Base-by-base conservation (phyloP, 495 filamentous ascomycete genomes). In the Podospora anserina region DNA sequence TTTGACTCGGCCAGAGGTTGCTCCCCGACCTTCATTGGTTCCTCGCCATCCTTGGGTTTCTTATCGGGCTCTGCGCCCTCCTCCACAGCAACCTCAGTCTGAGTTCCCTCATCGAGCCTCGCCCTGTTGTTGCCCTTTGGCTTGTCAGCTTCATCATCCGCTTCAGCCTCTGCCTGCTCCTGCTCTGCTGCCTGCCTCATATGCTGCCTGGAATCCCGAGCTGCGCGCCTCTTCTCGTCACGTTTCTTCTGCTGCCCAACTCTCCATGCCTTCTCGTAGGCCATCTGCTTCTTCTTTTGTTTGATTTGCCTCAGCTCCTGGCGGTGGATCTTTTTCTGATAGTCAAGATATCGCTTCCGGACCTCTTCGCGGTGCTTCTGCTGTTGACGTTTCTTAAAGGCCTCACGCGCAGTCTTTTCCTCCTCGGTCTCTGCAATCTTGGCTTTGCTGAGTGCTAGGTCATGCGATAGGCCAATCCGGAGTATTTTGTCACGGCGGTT, bases 401-500 rank as follows among this genome's bases (percentile, higher is more conserved):
- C 78, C 69, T 82, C 77, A 13, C 78, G 77, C 1, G 80, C 83
- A 68, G 77, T 71, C 76, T 88, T 89, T 72, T 92, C 89, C 65
- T 85, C 81, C n/a, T 88, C 81, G 5, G 87, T 88, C 70, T 92
- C 89, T 32, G 82, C 76, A 20, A 89, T 81, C 23, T 89, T 84
- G 19, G 89, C 90, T 76, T 93, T 94, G 49, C 88, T 89, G 73
- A 96, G 91, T 4, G 93, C 92, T 11, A 94, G 78, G 73, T 97
- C 94, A 67, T 96, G 96, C 4, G 89, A 88, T 30, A 90, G 84
- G 4, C 92, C 93, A 23, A 94, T 88, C 66, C 91, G 88, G 2
- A 93, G 85, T 2, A 97, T 83, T 77, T 97, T 97, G 60, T 94
- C 92, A 30, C 92, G 88, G 27, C 87, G 84, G 1, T 76, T 75